Evolutionary conservation across 345 rosid genomes (phyloP).

Genomic region (Cardamine occulta): DNA sequence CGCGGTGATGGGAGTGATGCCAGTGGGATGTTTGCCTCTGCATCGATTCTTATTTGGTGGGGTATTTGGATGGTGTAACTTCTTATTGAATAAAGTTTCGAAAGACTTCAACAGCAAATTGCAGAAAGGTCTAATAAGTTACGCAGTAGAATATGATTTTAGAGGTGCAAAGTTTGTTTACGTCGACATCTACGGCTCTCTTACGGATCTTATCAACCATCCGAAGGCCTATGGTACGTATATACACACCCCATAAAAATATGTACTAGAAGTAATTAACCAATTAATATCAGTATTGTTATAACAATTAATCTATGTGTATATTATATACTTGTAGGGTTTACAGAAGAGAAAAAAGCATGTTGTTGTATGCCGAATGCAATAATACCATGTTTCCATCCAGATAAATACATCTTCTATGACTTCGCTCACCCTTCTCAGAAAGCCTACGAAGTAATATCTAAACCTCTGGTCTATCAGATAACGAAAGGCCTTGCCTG

Average conservation of each 20-base stretch:
- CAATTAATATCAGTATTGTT: not conserved
- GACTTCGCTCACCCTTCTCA: conserved; percentile 43
- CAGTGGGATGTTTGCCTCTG: conserved; percentile 40
- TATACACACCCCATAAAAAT: not conserved
- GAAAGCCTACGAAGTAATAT: conserved; percentile 34
- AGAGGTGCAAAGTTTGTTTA: conserved; percentile 42
- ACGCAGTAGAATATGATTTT: conserved; percentile 27
- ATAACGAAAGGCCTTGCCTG: conserved; percentile 38
- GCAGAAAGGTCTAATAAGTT: conserved; percentile 33
- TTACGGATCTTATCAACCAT: conserved; percentile 40
- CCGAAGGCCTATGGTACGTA: conserved; percentile 42
- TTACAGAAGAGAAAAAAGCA: conserved; percentile 21
- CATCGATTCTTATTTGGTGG: conserved; percentile 28
- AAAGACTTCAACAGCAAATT: conserved; percentile 38
- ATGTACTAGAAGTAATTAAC: conserved; percentile 2
- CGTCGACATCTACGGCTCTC: conserved; percentile 36
- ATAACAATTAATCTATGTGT: not conserved
- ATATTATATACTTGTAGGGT: conserved; percentile 29
- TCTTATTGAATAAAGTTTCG: conserved; percentile 3
- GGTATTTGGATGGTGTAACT: conserved; percentile 34
- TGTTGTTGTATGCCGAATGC: conserved; percentile 43
- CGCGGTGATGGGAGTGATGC: conserved; percentile 41
- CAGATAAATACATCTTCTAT: conserved; percentile 25
- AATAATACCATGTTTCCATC: conserved; percentile 32
- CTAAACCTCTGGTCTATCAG: conserved; percentile 36